Base-by-base conservation (phyloP, 352 stramenopile genomes). In the Aphanomyces stellatus region DNA sequence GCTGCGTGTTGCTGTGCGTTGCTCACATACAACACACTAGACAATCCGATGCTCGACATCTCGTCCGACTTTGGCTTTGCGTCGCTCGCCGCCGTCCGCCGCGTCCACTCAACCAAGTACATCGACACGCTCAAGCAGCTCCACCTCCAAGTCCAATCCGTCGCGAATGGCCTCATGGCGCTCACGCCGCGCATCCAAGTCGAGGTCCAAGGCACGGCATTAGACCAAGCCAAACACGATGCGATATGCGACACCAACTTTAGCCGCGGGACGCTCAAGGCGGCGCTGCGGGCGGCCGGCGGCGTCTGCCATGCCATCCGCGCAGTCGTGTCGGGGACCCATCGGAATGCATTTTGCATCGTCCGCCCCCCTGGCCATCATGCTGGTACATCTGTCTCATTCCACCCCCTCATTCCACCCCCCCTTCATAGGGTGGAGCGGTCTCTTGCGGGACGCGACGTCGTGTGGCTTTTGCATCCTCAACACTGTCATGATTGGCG, bases 401-500 rank as follows among this genome's bases (percentile, higher is more conserved):
- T 85, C 72, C n/a, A 60, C 5, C 13, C 22, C 31, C 13, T 22
- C 8, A n/a, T 7, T 13, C 7, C 31, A 8, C 8, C 25, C 6
- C 48, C 72, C 73, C 41, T 77, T 76, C n/a, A 28, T 7, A 65
- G 57, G 57, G 6, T 48, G 42, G 31, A 62, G 35, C 34, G 65
- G 65, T 30, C 60, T 67, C 10, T 24, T 69, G 6, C 19, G 30
- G 30, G 60, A 69, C 59, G 27, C 56, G 3, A 28, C 49, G 15
- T 71, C 65, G 35, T 69, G 61, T 77, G 57, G 85, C 69, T 97
- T 97, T 76, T 97, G 89, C 65, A 86, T 97, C 42, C 93, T 95
- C 53, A 97, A 97, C 62, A 96, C 91, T 55, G 84, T 96, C 51
- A 85, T 86, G 60, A 81, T 91, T 60, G 89, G 83, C 53, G 89